A percentile compares a stretch with the other conserved stretches of the same genome.
Evolutionary conservation across 2,329 filamentous ascomycete genomes (phyloP).

Genomic region (Penicillium janthinellum): DNA sequence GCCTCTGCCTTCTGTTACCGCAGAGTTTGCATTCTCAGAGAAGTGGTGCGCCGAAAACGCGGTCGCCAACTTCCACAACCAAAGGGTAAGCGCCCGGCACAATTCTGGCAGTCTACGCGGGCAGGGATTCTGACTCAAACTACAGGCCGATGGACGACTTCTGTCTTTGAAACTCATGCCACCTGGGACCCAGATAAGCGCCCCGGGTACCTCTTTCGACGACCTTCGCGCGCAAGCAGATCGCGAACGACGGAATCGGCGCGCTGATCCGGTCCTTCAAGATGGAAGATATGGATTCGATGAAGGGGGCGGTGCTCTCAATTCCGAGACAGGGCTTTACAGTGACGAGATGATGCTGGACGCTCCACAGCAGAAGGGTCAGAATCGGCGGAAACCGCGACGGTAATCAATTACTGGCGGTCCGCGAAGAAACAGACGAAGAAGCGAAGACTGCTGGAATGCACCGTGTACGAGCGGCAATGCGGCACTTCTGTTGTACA

Average conservation of each 20-base stretch:
- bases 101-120: background rate
- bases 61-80: constrained; percentile 63
- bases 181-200: constrained; percentile 15
- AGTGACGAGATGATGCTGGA: constrained; percentile 47
- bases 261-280: constrained; percentile 17
- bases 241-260: constrained; percentile 41
- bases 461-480: background rate
- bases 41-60: constrained; percentile 60
- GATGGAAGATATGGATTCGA: constrained; percentile 45
- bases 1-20: constrained; percentile 60
- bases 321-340: constrained; percentile 34
- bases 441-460: background rate
- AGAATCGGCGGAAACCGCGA: constrained; percentile 23
- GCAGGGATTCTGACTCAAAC: constrained; percentile 24
- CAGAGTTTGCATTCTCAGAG: constrained; percentile 61
- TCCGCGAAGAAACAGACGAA: background rate
- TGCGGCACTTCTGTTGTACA: background rate
- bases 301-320: constrained; percentile 20
- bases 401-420: constrained; percentile 12
- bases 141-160: constrained; percentile 60
- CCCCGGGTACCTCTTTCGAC: constrained; percentile 32
- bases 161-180: constrained; percentile 59
- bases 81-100: constrained; percentile 51
- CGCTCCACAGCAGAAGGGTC: constrained; percentile 30
- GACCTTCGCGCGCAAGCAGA: constrained; percentile 44